Conservation (phyloP, 176 grass and related monocot genomes). For the Eleusine coracana region DNA sequence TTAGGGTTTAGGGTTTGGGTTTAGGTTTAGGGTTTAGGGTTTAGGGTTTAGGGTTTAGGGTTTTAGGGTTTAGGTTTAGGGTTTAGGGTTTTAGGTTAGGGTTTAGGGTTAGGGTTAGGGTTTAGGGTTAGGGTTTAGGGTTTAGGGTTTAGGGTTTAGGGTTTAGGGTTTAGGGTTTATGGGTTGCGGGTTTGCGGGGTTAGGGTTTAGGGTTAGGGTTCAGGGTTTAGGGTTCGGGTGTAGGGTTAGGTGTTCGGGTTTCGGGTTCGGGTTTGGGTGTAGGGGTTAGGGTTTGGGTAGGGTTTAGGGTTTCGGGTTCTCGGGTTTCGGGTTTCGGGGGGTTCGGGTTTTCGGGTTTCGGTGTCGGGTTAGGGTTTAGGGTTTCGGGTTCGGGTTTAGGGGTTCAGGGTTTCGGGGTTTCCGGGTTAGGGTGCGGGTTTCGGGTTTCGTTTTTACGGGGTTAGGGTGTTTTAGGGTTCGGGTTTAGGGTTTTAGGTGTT, state of each 20-base stretch:
- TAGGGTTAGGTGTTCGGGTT: constrained; percentile 8
- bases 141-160: constrained; percentile 1
- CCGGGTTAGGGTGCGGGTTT: too few species aligned
- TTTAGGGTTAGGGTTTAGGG: not conserved
- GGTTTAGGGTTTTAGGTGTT: too few species aligned
- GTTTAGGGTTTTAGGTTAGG: constrained; percentile 7
- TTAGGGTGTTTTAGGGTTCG: too few species aligned
- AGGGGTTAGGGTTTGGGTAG: too few species aligned
- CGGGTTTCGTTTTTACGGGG: rapidly evolving
- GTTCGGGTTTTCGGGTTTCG: too few species aligned
- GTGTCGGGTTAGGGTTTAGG: too few species aligned
- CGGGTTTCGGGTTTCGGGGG: too few species aligned
- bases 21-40: constrained; percentile 28
- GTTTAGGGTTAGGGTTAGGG: constrained; percentile 1
- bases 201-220: not conserved
- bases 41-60: constrained; percentile 11
- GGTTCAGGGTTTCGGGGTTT: too few species aligned
- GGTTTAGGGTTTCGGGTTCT: too few species aligned
- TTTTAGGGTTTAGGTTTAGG: not conserved
- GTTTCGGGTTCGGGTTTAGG: too few species aligned
- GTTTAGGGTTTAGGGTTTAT: not conserved
- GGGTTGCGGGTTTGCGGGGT: not conserved
- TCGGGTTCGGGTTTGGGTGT: not conserved
- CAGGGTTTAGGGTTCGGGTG: not conserved
- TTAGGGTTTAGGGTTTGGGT: constrained; percentile 27